Conservation (phyloP, 2,329 filamentous ascomycete genomes). For the Trichophyton equinum region DNA sequence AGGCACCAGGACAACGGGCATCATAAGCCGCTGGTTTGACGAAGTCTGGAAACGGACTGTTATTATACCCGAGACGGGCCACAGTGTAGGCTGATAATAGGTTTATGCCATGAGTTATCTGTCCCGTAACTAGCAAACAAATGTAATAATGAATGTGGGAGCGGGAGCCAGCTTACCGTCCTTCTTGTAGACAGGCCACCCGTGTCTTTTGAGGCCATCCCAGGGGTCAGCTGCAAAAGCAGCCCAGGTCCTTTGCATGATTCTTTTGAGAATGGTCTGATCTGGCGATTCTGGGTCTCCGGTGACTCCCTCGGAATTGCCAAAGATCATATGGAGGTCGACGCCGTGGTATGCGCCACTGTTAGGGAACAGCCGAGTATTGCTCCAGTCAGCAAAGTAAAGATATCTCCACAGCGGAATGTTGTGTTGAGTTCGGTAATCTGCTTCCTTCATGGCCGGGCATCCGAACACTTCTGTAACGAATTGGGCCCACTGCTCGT, state of each 20-base stretch:
- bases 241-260: slow-evolving; percentile 21
- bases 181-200: slow-evolving; percentile 10
- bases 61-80: slow-evolving; percentile 6
- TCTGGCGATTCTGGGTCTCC: slow-evolving; percentile 23
- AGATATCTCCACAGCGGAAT: slow-evolving; percentile 36
- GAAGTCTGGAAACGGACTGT: slow-evolving; percentile 2
- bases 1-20: background rate
- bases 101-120: background rate
- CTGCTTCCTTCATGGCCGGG: slow-evolving; percentile 30
- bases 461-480: slow-evolving; percentile 38
- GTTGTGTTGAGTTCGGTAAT: slow-evolving; percentile 22
- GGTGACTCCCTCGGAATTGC: slow-evolving; percentile 29
- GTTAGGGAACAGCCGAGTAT: slow-evolving; percentile 34
- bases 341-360: slow-evolving; percentile 41
- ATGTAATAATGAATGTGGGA: too few species aligned
- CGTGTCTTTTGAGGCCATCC: slow-evolving; percentile 16
- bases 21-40: slow-evolving; percentile 4
- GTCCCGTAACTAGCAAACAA: background rate
- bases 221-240: slow-evolving; percentile 24
- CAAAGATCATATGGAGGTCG: slow-evolving; percentile 39
- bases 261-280: slow-evolving; percentile 23
- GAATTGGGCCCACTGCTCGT: slow-evolving; percentile 28
- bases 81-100: background rate
- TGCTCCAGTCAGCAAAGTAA: slow-evolving; percentile 40
- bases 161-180: slow-evolving; percentile 2